These are phyloP conservation scores for Alternaria incomplexa DNA, from an alignment of 2,329 filamentous ascomycete species.

Conservation along the genomic window DNA sequence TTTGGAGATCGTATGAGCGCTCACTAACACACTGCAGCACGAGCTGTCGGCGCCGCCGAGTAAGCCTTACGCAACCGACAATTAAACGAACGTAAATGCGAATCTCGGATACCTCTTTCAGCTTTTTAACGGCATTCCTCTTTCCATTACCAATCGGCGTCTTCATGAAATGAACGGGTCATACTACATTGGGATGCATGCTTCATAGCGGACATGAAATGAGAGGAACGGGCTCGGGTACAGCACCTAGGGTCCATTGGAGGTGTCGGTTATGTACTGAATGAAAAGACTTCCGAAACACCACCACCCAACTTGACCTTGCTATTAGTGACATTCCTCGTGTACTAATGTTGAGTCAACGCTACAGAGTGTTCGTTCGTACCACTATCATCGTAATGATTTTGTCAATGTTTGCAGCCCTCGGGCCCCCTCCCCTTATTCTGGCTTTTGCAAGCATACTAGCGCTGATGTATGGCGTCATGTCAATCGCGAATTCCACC, in stretches of 20 bases:
- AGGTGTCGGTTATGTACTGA: slow-evolving; percentile 45
- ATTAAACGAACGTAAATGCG: slow-evolving; percentile 31
- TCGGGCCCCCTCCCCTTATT: background rate
- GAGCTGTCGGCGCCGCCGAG: slow-evolving; percentile 46
- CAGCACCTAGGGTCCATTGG: slow-evolving; percentile 28
- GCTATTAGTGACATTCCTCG: background rate
- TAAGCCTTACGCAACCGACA: slow-evolving; percentile 36
- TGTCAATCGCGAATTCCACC: background rate
- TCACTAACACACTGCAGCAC: slow-evolving; percentile 38
- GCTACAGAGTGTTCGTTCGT: background rate
- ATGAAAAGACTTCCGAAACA: slow-evolving; percentile 43
- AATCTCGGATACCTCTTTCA: slow-evolving; percentile 36
- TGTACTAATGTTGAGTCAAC: background rate
- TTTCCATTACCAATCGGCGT: slow-evolving; percentile 46
- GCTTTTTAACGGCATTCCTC: slow-evolving; percentile 43
- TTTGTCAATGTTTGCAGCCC: background rate
- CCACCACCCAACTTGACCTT: background rate
- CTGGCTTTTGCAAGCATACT: background rate
- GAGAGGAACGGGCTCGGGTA: slow-evolving; percentile 36
- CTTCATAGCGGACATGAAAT: slow-evolving; percentile 42
- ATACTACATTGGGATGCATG: slow-evolving; percentile 36
- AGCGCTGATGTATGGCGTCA: background rate
- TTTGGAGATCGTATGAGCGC: background rate
- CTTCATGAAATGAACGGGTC: slow-evolving; percentile 41
- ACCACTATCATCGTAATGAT: background rate